Evolutionary conservation across 2,329 filamentous ascomycete genomes (phyloP).

Genomic region (Fusarium mundagurra): DNA sequence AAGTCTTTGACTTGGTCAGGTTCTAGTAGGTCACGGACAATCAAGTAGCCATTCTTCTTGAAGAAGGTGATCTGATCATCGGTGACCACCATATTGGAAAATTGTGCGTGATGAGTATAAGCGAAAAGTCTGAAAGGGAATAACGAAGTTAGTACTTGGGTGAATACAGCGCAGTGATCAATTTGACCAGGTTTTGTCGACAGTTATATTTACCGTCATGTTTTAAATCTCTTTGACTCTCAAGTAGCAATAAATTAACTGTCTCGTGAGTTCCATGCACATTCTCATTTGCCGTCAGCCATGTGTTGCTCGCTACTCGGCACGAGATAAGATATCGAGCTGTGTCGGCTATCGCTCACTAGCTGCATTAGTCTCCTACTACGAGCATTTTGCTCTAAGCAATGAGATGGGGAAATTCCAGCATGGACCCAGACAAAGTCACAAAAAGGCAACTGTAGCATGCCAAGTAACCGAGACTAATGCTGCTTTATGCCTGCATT

Average conservation of each 20-base stretch:
- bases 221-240: fast-evolving
- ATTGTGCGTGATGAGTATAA: not conserved
- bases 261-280: not conserved
- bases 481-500: not conserved
- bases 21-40: not conserved
- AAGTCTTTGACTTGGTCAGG: not conserved
- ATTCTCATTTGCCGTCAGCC: fast-evolving
- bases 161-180: not conserved
- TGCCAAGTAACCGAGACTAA: not conserved
- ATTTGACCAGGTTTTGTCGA: no score
- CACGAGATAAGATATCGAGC: not conserved
- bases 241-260: fast-evolving
- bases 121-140: not conserved
- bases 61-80: not conserved
- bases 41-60: not conserved
- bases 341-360: not conserved
- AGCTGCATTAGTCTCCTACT: not conserved
- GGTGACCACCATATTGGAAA: not conserved
- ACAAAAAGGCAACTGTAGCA: not conserved
- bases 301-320: not conserved
- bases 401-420: not conserved
- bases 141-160: no score
- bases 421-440: fast-evolving
- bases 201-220: not conserved
- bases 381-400: not conserved